A percentile compares a stretch with the other conserved stretches of the same genome.
Conservation (phyloP, 441 rosid species). For the Rhodomyrtus psidioides region DNA sequence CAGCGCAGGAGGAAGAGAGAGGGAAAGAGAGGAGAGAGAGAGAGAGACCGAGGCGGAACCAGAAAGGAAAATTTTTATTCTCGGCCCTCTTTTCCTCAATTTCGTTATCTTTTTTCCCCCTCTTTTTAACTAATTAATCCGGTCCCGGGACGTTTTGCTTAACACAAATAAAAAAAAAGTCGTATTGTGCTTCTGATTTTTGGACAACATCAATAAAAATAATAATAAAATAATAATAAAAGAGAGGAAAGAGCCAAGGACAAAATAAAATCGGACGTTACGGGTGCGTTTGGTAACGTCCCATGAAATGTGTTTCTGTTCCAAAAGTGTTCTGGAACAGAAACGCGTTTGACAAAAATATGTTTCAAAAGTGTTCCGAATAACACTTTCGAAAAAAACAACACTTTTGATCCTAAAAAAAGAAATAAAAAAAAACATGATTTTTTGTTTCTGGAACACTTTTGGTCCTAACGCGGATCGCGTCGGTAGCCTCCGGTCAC, state of each 20-base stretch:
- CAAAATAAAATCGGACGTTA: fast-evolving
- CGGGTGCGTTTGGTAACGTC: too few relatives aligned
- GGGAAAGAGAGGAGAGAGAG: constrained; percentile 1
- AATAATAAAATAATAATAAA: background rate
- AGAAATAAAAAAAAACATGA: too few relatives aligned
- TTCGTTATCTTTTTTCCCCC: background rate
- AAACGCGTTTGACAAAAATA: too few relatives aligned
- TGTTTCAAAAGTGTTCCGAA: too few relatives aligned
- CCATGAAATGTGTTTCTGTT: too few relatives aligned
- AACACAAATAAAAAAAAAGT: background rate
- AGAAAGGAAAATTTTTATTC: background rate
- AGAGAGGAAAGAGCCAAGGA: fast-evolving
- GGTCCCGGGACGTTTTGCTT: background rate
- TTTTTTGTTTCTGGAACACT: too few relatives aligned
- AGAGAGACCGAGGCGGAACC: constrained; percentile 4
- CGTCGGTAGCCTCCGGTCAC: too few relatives aligned
- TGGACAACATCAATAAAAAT: too few relatives aligned
- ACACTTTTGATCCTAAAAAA: too few relatives aligned
- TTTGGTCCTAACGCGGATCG: too few relatives aligned
- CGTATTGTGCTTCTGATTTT: background rate
- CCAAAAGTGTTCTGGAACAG: too few relatives aligned
- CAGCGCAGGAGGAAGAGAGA: constrained; percentile 10
- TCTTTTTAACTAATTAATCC: background rate
- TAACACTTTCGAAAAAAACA: too few relatives aligned
- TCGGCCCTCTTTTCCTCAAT: background rate